Percentiles rank a stretch among this genome's conserved stretches.
Evolutionary conservation across 768 basidiomycete genomes (phyloP).

Genomic region (Tylopilus plumbeoviolaceoides): DNA sequence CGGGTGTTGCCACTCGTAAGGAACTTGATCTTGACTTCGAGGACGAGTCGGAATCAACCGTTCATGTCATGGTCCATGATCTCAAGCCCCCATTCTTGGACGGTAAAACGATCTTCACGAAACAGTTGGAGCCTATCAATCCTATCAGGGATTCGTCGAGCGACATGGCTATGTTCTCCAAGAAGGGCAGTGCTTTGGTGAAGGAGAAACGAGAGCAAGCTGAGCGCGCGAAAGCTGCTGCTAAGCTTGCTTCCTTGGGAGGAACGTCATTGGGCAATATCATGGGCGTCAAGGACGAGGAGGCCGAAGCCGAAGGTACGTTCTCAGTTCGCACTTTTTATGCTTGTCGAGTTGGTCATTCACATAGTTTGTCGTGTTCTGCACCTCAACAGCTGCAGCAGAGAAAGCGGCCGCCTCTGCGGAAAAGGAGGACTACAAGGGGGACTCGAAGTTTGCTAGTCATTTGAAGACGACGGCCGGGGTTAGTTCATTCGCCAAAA

Average conservation of each 20-base stretch:
- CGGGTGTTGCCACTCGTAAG: slow-evolving; percentile 87
- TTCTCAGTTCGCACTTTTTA: slow-evolving; percentile 20
- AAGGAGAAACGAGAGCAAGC: slow-evolving; percentile 96
- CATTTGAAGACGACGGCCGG: slow-evolving; percentile 82
- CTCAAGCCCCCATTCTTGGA: slow-evolving; percentile 98
- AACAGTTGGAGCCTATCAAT: slow-evolving; percentile 95
- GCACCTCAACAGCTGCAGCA: slow-evolving; percentile 44
- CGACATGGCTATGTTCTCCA: slow-evolving; percentile 94
- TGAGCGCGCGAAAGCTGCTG: slow-evolving; percentile 93
- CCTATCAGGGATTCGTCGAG: slow-evolving; percentile 91
- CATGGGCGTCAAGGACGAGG: slow-evolving; percentile 95
- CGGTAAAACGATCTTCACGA: slow-evolving; percentile 92
- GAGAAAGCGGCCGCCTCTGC: slow-evolving; percentile 46
- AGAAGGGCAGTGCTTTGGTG: slow-evolving; percentile 93
- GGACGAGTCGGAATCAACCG: slow-evolving; percentile 93
- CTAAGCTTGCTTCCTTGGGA: slow-evolving; percentile 87
- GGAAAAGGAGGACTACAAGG: slow-evolving; percentile 72
- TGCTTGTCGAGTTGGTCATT: slow-evolving; percentile 66
- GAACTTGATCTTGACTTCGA: slow-evolving; percentile 91
- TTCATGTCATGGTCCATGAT: slow-evolving; percentile 96
- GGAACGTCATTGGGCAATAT: slow-evolving; percentile 96
- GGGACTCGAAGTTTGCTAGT: slow-evolving; percentile 95
- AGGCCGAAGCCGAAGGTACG: slow-evolving; percentile 88
- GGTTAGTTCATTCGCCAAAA: slow-evolving; percentile 77
- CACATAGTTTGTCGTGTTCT: slow-evolving; percentile 55